These are phyloP conservation scores for Aethionema arabicum DNA, from an alignment of 345 rosid species.

Conservation along the genomic window DNA sequence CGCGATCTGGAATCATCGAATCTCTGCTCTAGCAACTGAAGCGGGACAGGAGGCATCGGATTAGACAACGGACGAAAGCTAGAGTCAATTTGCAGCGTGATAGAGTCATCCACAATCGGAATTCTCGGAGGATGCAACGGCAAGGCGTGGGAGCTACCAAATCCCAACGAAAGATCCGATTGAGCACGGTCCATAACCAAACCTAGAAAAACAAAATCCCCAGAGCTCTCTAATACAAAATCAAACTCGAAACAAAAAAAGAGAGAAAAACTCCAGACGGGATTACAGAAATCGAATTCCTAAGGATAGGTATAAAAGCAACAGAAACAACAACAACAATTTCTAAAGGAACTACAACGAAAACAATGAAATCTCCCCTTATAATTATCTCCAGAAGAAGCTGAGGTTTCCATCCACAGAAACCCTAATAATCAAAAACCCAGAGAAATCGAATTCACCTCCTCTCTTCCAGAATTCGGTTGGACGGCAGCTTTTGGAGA, in stretches of 20 bases:
- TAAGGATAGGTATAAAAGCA: constrained; percentile 1
- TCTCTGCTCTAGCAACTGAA: constrained; percentile 47
- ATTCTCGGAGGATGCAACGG: constrained; percentile 30
- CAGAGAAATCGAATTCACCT: constrained; percentile 16
- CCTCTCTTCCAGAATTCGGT: constrained; percentile 15
- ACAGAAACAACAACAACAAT: constrained; percentile 9
- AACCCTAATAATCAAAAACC: constrained; percentile 29
- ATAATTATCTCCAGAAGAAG: neutral
- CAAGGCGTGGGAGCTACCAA: constrained; percentile 35
- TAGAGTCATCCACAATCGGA: constrained; percentile 46
- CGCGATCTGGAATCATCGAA: constrained; percentile 27
- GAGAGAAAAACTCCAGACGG: neutral
- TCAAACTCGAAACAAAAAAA: neutral
- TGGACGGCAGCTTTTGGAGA: constrained; percentile 1
- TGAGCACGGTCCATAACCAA: constrained; percentile 41
- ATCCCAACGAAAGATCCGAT: constrained; percentile 48
- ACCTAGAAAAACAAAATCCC: neutral
- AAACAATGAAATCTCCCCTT: constrained; percentile 12
- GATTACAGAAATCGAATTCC: neutral
- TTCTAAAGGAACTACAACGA: constrained; percentile 4
- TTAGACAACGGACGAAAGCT: constrained; percentile 33
- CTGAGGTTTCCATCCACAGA: constrained; percentile 28
- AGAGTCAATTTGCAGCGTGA: constrained; percentile 44
- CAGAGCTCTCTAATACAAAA: neutral
- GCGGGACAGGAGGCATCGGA: constrained; percentile 39